Conservation (phyloP, 306 rosid species). For the Gillenia trifoliata region DNA sequence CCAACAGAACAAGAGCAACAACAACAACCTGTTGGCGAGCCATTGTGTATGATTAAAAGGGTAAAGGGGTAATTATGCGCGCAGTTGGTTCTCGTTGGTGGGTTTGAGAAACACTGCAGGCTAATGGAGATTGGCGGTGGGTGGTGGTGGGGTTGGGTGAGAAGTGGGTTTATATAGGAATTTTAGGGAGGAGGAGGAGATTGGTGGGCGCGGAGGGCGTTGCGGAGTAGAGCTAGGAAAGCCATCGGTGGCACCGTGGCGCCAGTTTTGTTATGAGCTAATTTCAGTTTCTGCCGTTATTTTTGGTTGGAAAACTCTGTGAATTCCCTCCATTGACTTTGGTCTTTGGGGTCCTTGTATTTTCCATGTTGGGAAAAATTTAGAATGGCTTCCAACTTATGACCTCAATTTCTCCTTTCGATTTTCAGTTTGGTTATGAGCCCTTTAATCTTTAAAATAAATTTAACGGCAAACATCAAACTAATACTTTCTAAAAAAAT, state of each 20-base stretch:
- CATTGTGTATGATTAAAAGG: slow-evolving; percentile 26
- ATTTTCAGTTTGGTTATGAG: no score
- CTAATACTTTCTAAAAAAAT: no score
- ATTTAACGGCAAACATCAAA: no score
- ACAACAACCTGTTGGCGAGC: slow-evolving; percentile 33
- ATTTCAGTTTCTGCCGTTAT: slow-evolving; percentile 3
- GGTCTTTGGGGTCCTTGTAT: no score
- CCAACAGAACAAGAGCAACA: slow-evolving; percentile 38
- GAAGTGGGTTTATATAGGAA: neutral
- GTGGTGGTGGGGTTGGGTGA: neutral
- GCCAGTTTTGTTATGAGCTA: neutral
- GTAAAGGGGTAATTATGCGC: neutral
- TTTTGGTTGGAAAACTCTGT: neutral
- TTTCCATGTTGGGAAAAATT: no score
- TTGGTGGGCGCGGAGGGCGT: slow-evolving; percentile 6
- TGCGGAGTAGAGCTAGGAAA: neutral
- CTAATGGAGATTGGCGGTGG: neutral
- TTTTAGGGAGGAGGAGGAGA: neutral
- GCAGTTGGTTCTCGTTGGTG: slow-evolving; percentile 15
- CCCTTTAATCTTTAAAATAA: no score
- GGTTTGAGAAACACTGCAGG: slow-evolving; percentile 22
- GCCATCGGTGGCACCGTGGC: neutral
- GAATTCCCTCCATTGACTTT: neutral
- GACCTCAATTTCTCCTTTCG: no score
- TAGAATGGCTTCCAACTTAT: no score